Conservation (phyloP, 768 basidiomycete species). For the Mycena indigotica region DNA sequence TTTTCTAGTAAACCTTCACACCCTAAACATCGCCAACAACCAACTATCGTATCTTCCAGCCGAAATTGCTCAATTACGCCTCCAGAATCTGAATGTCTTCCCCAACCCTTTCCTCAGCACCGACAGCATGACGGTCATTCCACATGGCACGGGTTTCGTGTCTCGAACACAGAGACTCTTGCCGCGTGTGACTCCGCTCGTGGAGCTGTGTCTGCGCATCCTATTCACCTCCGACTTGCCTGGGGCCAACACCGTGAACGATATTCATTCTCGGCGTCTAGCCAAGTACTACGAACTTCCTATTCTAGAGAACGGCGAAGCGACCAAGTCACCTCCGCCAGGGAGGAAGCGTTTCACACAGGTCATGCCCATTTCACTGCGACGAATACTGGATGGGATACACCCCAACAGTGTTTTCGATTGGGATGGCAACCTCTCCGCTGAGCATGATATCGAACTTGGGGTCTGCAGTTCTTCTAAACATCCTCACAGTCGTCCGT, state of each 20-base stretch:
- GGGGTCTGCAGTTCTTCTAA: slow-evolving; percentile 57
- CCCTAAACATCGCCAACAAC: slow-evolving; percentile 56
- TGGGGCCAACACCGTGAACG: neutral
- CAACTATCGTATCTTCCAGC: slow-evolving; percentile 58
- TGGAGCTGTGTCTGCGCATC: slow-evolving; percentile 10
- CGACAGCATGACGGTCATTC: neutral
- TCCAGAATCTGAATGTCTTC: slow-evolving; percentile 62
- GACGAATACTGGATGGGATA: slow-evolving; percentile 37
- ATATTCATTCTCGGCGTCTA: slow-evolving; percentile 21
- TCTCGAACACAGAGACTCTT: slow-evolving; percentile 17
- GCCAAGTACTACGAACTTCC: slow-evolving; percentile 38
- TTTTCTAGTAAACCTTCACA: slow-evolving; percentile 11
- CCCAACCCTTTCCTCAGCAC: slow-evolving; percentile 61
- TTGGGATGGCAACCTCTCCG: slow-evolving; percentile 25
- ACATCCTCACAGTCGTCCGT: slow-evolving; percentile 22
- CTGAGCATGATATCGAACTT: slow-evolving; percentile 5
- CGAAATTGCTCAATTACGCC: slow-evolving; percentile 55
- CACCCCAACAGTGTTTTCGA: slow-evolving; percentile 40
- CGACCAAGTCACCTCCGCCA: neutral
- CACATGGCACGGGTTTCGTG: neutral
- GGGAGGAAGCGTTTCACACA: slow-evolving; percentile 21
- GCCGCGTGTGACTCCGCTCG: slow-evolving; percentile 9
- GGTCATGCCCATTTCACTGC: slow-evolving; percentile 33
- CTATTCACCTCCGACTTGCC: slow-evolving; percentile 7
- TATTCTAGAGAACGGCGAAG: slow-evolving; percentile 25